Percentiles rank a stretch among this genome's conserved stretches.
Conservation (phyloP, 2,329 filamentous ascomycete genomes). For the Sclerotinia subarctica region DNA sequence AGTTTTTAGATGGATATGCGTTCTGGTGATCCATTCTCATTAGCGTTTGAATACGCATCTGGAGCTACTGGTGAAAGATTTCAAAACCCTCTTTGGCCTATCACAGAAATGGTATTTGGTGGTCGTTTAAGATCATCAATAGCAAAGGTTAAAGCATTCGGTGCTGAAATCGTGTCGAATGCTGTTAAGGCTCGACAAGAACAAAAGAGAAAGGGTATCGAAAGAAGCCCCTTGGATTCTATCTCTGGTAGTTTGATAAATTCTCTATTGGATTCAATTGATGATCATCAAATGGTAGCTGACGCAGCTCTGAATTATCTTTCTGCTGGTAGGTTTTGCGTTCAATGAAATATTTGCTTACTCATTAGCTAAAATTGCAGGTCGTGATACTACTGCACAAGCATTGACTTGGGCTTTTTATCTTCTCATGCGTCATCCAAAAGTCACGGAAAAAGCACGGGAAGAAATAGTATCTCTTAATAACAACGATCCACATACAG, state of each 20-base stretch:
- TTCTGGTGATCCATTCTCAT: slow-evolving; percentile 56
- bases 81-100: slow-evolving; percentile 61
- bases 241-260: slow-evolving; percentile 58
- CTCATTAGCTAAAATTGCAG: slow-evolving; percentile 33
- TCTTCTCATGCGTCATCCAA: slow-evolving; percentile 52
- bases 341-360: neutral
- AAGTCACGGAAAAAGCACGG: slow-evolving; percentile 43
- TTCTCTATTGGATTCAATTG: slow-evolving; percentile 56
- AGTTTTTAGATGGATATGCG: slow-evolving; percentile 59
- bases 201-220: slow-evolving; percentile 25
- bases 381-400: slow-evolving; percentile 63
- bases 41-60: slow-evolving; percentile 61
- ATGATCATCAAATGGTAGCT: slow-evolving; percentile 54
- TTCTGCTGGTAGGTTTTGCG: slow-evolving; percentile 48
- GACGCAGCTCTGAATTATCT: slow-evolving; percentile 65
- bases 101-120: slow-evolving; percentile 56
- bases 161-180: slow-evolving; percentile 54
- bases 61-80: slow-evolving; percentile 59
- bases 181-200: slow-evolving; percentile 46
- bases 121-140: slow-evolving; percentile 49
- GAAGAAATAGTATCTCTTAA: slow-evolving; percentile 40
- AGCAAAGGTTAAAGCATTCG: slow-evolving; percentile 51
- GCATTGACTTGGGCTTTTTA: slow-evolving; percentile 63
- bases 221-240: slow-evolving; percentile 32
- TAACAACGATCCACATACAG: slow-evolving; percentile 6